phyloP scores from a whole-genome alignment of 257 asterid species.

The Scutellaria barbata region DNA sequence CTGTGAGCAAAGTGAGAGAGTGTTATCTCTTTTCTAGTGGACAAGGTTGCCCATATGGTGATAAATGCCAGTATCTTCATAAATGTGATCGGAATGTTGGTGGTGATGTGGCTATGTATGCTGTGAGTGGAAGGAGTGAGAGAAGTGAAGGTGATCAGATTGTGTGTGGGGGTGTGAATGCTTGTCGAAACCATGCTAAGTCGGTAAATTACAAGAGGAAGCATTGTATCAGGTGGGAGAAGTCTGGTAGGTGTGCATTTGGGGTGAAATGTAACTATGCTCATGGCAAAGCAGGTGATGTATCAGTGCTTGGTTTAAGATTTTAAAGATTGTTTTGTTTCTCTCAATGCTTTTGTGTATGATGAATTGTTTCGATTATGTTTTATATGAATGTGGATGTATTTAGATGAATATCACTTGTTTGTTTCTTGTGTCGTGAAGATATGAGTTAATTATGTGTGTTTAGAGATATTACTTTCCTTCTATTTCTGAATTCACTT shows the following conservation, averaged over 20 bases:
- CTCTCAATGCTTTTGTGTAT: not conserved
- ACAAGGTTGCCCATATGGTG: slow-evolving; percentile 51
- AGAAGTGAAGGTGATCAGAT: slow-evolving; percentile 19
- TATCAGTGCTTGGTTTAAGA: not conserved
- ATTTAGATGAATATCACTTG: not conserved
- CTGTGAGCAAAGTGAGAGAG: not conserved
- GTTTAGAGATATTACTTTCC: slow-evolving; percentile 8
- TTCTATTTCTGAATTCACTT: not conserved
- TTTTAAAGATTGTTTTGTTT: not conserved
- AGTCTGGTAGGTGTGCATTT: slow-evolving; percentile 40
- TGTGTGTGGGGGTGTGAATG: slow-evolving; percentile 21
- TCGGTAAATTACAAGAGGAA: slow-evolving; percentile 36
- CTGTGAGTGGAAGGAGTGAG: slow-evolving; percentile 21
- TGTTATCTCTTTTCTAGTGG: slow-evolving; percentile 38
- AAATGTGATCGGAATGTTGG: slow-evolving; percentile 2
- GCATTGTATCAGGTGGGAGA: slow-evolving; percentile 50
- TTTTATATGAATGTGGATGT: slow-evolving; percentile 1
- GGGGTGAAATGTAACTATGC: slow-evolving; percentile 55
- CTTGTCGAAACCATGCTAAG: slow-evolving; percentile 10
- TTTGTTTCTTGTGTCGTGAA: not conserved
- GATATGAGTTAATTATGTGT: not conserved
- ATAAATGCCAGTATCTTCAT: slow-evolving; percentile 41
- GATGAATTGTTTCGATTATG: not conserved
- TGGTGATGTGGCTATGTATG: not conserved
- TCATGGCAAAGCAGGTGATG: slow-evolving; percentile 60